Evolutionary conservation across 257 asterid species (phyloP).

Genomic region (Przewalskia tangutica): DNA sequence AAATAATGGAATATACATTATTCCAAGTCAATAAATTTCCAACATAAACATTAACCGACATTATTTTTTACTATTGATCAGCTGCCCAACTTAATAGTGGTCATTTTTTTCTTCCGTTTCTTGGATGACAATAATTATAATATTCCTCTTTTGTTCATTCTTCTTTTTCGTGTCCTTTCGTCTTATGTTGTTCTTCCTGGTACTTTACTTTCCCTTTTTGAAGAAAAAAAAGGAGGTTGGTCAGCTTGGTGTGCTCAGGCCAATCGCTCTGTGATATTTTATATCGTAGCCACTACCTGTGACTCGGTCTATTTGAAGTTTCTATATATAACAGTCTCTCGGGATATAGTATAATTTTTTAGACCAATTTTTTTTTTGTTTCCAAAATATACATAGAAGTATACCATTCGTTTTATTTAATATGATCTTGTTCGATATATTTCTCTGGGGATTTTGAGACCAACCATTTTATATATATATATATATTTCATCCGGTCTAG

Average conservation of each 20-base stretch:
- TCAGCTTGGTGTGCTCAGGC: not conserved
- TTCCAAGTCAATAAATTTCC: too few relatives aligned
- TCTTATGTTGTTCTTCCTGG: not conserved
- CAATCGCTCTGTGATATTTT: not conserved
- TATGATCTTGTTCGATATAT: not conserved
- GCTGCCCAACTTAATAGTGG: not conserved
- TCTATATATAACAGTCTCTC: not conserved
- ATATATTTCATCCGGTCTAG: not conserved
- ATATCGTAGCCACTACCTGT: not conserved
- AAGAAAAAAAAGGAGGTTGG: not conserved
- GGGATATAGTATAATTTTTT: not conserved
- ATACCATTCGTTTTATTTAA: not conserved
- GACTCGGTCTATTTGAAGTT: not conserved
- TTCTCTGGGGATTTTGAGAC: not conserved
- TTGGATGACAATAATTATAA: not conserved
- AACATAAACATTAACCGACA: not conserved
- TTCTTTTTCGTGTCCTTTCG: not conserved
- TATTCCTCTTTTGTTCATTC: not conserved
- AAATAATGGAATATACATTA: too few relatives aligned
- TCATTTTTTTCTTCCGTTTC: not conserved
- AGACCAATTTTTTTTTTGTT: not conserved
- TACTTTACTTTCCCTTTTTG: not conserved
- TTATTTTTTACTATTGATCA: not conserved
- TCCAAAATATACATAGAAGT: not conserved
- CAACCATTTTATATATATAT: not conserved